Percentiles rank a stretch among this genome's conserved stretches.
Conservation (phyloP, 805 yeast genomes). For the Monosporozyma aerobia region DNA sequence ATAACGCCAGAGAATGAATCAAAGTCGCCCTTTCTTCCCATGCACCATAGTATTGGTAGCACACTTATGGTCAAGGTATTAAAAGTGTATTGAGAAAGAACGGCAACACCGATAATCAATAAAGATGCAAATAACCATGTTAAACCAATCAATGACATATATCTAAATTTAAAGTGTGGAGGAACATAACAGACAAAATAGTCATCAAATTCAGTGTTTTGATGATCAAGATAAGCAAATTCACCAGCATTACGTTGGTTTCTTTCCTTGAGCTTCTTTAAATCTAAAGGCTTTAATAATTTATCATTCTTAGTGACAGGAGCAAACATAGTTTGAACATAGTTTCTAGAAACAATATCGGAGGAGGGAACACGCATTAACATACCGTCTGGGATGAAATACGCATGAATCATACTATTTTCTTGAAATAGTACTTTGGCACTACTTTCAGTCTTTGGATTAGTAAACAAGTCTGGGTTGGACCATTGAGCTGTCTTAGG, state of each 20-base stretch:
- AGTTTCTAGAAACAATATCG: constrained; percentile 63
- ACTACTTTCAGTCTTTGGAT: constrained; percentile 44
- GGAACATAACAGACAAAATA: constrained; percentile 84
- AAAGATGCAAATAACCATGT: constrained; percentile 40
- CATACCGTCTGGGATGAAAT: constrained; percentile 71
- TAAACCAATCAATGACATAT: constrained; percentile 34
- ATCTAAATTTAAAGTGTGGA: constrained; percentile 56
- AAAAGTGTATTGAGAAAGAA: constrained; percentile 13
- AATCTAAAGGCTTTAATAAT: constrained; percentile 35
- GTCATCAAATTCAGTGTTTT: constrained; percentile 32
- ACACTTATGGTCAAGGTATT: constrained; percentile 8
- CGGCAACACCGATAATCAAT: constrained; percentile 16
- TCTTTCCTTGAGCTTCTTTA: constrained; percentile 25
- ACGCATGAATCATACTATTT: constrained; percentile 38
- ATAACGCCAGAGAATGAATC: not conserved
- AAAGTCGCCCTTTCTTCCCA: not conserved
- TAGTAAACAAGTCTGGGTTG: constrained; percentile 44
- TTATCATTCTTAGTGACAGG: constrained; percentile 75
- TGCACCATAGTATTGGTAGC: constrained; percentile 6
- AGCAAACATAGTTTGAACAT: constrained; percentile 59
- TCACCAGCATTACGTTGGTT: constrained; percentile 34
- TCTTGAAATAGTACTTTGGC: constrained; percentile 38
- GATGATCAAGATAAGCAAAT: constrained; percentile 36
- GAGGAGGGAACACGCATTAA: constrained; percentile 80
- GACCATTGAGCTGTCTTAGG: constrained; percentile 28